Evolutionary conservation across 257 asterid species (phyloP).

Genomic region (Forsythia viridissima): DNA sequence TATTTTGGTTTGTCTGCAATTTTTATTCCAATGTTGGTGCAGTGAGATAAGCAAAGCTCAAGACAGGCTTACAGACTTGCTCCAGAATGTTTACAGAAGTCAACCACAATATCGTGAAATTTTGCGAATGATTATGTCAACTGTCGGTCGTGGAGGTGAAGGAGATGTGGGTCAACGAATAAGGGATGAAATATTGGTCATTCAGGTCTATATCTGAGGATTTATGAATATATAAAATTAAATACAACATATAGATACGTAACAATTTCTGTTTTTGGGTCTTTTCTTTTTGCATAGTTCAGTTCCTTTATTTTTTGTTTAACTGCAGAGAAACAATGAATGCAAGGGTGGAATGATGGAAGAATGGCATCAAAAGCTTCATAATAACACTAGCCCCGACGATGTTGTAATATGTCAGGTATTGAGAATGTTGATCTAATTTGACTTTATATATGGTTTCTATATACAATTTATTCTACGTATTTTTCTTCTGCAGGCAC

Average conservation of each 20-base stretch:
- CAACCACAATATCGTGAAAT: slow-evolving; percentile 75
- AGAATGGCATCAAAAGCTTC: slow-evolving; percentile 99
- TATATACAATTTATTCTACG: not conserved
- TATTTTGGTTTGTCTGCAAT: not conserved
- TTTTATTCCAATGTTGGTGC: slow-evolving; percentile 32
- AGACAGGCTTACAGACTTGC: slow-evolving; percentile 90
- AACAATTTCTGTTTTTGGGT: not conserved
- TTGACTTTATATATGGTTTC: not conserved
- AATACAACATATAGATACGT: too few species aligned
- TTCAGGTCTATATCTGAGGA: slow-evolving; percentile 60
- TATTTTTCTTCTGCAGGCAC: slow-evolving; percentile 59
- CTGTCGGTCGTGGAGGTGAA: slow-evolving; percentile 99
- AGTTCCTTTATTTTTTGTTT: slow-evolving; percentile 17
- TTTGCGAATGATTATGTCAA: slow-evolving; percentile 88
- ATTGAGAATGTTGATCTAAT: slow-evolving; percentile 24
- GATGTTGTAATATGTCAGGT: slow-evolving; percentile 99
- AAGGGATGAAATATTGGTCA: slow-evolving; percentile 94
- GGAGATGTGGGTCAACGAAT: slow-evolving; percentile 99
- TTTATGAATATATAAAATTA: not conserved
- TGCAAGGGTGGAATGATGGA: slow-evolving; percentile 99
- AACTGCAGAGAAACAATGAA: slow-evolving; percentile 77
- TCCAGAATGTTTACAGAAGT: slow-evolving; percentile 62
- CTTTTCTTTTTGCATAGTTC: slow-evolving; percentile 9
- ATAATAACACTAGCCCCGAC: slow-evolving; percentile 98
- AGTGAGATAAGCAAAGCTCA: slow-evolving; percentile 99